Base-by-base conservation (phyloP, 2,329 filamentous ascomycete genomes). In the Myriosclerotinia curreyana region DNA sequence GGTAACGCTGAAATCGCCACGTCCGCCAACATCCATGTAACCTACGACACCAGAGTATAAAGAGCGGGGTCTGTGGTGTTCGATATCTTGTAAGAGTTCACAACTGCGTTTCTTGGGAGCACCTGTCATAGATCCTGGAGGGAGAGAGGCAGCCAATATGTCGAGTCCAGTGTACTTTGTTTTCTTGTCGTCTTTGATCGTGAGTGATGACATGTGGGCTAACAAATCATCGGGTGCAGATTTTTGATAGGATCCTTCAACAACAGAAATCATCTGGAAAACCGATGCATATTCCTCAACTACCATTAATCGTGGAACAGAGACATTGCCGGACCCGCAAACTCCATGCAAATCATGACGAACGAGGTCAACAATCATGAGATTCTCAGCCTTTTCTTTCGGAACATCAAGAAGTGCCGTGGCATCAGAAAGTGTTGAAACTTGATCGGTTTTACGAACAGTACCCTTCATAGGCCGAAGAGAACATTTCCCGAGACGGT, bases 311-410 rank as follows among this genome's bases (percentile, higher is more conserved):
- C 92, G 88, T 17, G 87, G 85, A 1, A 96, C 92, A 7, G 78
- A 75, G 0, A 97, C 92, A 65, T 84, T 83, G 0, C 86, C 87
- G 1, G 89, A 83, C 6, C 90, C 91, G 66, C 89, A 91, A 11
- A 96, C 87, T n/a, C 88, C 86, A 75, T 96, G 90, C 15, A 98
- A 80, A 75, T 98, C 94, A 73, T 98, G 94, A 0, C 94, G 85
- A n/a, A 97, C 95, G 0, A 98, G 81, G 75, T 98, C 94, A 2
- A 96, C 93, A 71, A 98, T 97, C 95, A 98, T 98, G 31, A 98
- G 83, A 73, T 98, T 98, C 79, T 98, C 94, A 0, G 94, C 94
- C 71, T 91, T 87, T 76, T 98, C 95, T 75, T 98, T 98, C 28
- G 90, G 88, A 0, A 91, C 83, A 64, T 88, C 85, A 17, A 97